phyloP scores from a whole-genome alignment of 495 filamentous ascomycete species.

The Neurospora terricola region DNA sequence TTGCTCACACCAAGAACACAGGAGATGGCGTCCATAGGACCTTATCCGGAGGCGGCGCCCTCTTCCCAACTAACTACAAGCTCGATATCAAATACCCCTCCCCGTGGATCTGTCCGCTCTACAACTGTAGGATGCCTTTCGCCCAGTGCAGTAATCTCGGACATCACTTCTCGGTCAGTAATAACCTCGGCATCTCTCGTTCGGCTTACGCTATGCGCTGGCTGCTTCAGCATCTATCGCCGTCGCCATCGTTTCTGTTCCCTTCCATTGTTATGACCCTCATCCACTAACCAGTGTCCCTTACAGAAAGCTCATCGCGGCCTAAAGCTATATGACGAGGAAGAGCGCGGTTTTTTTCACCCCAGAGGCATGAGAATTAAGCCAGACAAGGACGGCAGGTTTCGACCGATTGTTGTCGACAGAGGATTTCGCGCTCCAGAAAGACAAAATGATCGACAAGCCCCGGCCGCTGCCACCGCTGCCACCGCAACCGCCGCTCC shows the following conservation, averaged over 20 bases:
- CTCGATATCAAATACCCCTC: fast-evolving
- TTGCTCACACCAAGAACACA: not conserved
- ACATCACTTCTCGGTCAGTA: not conserved
- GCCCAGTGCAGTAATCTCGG: not conserved
- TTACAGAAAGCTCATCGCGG: not conserved
- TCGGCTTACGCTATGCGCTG: not conserved
- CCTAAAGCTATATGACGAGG: not conserved
- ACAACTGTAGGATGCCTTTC: not conserved
- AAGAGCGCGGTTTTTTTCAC: not conserved
- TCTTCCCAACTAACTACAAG: not conserved
- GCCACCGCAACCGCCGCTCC: not conserved
- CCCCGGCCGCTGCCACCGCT: not conserved
- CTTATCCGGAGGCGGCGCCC: not conserved
- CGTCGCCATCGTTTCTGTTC: not conserved
- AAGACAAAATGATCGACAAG: not conserved
- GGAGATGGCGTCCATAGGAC: not conserved
- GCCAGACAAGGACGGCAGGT: not conserved
- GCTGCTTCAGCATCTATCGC: not conserved
- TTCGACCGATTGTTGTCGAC: not conserved
- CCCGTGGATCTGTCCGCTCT: not conserved
- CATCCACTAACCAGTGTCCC: not conserved
- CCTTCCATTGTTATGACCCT: not conserved
- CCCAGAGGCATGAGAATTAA: not conserved
- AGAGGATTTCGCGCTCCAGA: not conserved
- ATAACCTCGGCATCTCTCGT: not conserved